Evolutionary conservation across 2,329 filamentous ascomycete genomes (phyloP).

Genomic region (Teratosphaeria gauchensis): DNA sequence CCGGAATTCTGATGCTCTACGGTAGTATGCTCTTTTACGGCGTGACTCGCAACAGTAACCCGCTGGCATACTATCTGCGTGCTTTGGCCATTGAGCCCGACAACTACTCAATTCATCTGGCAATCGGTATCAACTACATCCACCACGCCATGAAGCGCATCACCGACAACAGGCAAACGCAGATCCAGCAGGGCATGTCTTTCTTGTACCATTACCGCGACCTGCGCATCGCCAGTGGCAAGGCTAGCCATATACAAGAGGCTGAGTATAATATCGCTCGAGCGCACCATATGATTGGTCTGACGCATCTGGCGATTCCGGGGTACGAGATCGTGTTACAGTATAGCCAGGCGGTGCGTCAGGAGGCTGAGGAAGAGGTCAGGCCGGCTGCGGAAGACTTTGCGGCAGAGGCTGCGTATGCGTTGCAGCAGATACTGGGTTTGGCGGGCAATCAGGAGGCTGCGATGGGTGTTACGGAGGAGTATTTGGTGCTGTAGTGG

Average conservation of each 20-base stretch:
- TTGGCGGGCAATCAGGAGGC: slow-evolving; percentile 53
- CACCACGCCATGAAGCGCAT: slow-evolving; percentile 85
- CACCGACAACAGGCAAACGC: slow-evolving; percentile 79
- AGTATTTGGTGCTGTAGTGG: slow-evolving; percentile 39
- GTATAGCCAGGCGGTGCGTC: slow-evolving; percentile 38
- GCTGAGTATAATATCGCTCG: slow-evolving; percentile 73
- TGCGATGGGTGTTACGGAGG: slow-evolving; percentile 51
- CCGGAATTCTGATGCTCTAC: slow-evolving; percentile 76
- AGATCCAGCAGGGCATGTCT: slow-evolving; percentile 72
- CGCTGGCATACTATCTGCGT: slow-evolving; percentile 76
- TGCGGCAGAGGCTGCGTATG: slow-evolving; percentile 62
- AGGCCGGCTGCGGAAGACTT: slow-evolving; percentile 44
- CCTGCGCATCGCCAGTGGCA: slow-evolving; percentile 36
- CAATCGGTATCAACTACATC: slow-evolving; percentile 73
- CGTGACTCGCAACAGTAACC: slow-evolving; percentile 36
- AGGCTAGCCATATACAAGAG: slow-evolving; percentile 52
- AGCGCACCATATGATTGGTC: slow-evolving; percentile 64
- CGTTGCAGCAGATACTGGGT: slow-evolving; percentile 58
- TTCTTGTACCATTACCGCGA: slow-evolving; percentile 71
- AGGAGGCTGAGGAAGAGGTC: slow-evolving; percentile 8
- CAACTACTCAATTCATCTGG: slow-evolving; percentile 71
- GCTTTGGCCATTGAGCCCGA: slow-evolving; percentile 57
- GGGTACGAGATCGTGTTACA: slow-evolving; percentile 56
- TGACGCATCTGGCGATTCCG: slow-evolving; percentile 61
- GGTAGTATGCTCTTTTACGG: slow-evolving; percentile 55